Percentiles rank a stretch among this genome's conserved stretches.
Evolutionary conservation across 176 grass and related monocot species (phyloP).

Genomic region (Musa acuminata): DNA sequence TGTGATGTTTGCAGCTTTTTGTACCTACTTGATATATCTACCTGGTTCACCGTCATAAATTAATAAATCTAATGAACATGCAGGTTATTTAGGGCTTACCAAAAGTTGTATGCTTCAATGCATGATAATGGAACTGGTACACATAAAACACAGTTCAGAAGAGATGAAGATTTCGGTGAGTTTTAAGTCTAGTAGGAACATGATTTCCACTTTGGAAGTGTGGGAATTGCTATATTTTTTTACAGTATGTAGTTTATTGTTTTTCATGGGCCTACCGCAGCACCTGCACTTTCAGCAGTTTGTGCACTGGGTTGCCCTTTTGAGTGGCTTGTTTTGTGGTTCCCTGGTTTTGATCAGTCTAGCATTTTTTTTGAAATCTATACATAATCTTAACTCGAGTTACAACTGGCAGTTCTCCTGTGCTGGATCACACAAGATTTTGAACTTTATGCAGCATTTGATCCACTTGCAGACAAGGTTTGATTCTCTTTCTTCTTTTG

Average conservation of each 20-base stretch:
- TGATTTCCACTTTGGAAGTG: not conserved
- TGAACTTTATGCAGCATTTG: conserved; percentile 89
- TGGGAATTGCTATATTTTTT: not conserved
- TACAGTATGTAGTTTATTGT: not conserved
- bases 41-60: not conserved
- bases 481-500: conserved; percentile 8
- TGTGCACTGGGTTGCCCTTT: too few relatives aligned
- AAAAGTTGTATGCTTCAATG: conserved; percentile 85
- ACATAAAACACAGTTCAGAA: conserved; percentile 96
- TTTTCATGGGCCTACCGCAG: not conserved
- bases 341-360: not conserved
- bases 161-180: conserved; percentile 75
- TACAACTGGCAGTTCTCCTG: conserved; percentile 49
- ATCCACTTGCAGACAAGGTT: conserved; percentile 89
- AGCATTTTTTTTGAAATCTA: not conserved
- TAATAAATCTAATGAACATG: conserved; percentile 17
- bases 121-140: conserved; percentile 78
- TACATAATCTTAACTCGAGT: not conserved
- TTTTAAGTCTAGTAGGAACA: conserved; percentile 19
- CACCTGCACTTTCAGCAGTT: too few relatives aligned
- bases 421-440: conserved; percentile 99
- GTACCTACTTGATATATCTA: not conserved
- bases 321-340: not conserved
- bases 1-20: not conserved
- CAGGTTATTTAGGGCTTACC: conserved; percentile 88